Base-by-base conservation (phyloP, 2,329 filamentous ascomycete species). In the Orbilia quercus region DNA sequence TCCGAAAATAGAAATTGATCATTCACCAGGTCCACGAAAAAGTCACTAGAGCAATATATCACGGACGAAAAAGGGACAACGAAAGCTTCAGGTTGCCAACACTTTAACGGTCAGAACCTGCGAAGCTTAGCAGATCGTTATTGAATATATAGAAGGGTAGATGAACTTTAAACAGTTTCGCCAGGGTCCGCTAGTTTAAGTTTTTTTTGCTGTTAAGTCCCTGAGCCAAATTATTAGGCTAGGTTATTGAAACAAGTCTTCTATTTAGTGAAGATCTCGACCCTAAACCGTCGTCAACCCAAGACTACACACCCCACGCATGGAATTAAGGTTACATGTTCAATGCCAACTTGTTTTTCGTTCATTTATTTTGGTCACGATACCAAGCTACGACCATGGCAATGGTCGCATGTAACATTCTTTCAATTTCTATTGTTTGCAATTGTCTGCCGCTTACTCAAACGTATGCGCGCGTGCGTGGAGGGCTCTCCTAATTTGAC, bases 401-500 rank as follows among this genome's bases (percentile, higher is more conserved):
- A n/a, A n/a, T n/a, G n/a, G n/a, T n/a, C n/a, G 44, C 51, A 45
- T 67, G 63, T 34, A 50, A 38, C 48, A 47, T 54, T 69, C 18
- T 4, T n/a, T n/a, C n/a, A n/a, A n/a, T n/a, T n/a, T n/a, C n/a
- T 54, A 38, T 60, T 34, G 47, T 55, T 55, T 67, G n/a, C n/a
- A n/a, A n/a, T n/a, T n/a, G n/a, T 9, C n/a, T 54, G 50, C 25
- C 28, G 50, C 50, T 28, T 54, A 54, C 50, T 18, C 22, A 53
- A 23, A 54, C 38, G 38, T 34, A 53, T 31, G 28, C 28, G 28
- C 28, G 28, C 28, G 28, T n/a, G n/a, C n/a, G n/a, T n/a, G 28
- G 28, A 31, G 40, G 64, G 55, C 47, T 47, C 53, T 58, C 25
- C 53, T 62, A 60, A 69, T 69, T 69, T 62, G 64, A 69, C 64